Base-by-base conservation (phyloP, 768 basidiomycete genomes). In the Daedaleopsis nitida region DNA sequence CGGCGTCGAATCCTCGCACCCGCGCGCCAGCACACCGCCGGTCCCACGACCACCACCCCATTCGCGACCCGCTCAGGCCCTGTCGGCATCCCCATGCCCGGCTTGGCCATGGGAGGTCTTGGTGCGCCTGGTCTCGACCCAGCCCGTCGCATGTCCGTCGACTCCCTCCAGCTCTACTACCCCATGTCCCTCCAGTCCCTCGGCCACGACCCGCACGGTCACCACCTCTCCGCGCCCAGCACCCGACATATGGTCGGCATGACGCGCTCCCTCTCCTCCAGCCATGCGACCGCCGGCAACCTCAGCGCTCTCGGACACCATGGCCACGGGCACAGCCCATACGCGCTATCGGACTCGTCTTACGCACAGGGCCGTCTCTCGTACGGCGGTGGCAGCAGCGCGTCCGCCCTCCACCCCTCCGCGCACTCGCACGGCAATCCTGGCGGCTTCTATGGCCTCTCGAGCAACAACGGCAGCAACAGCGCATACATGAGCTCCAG, bases 1-100 rank as follows among this genome's bases (percentile, higher is more conserved):
- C 83, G 91, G 23, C 84, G 91, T 62, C 86, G 91, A 66, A 92
- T 92, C 70, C 83, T 93, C 60, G 91, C 91, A 11, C 91, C 91
- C 24, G 91, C 89, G 0, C 88, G 91, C 61, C 85, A 88, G 64
- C 85, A 88, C 13, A 85, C 89, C 0, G 84, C 86, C 11, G 87
- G 87, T 3, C 90, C 91, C 1, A 91, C 90, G 3, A 92, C 91
- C 0, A 90, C 88, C 6, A 83, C 85, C 1, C 90, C 91, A 17
- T 92, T 75, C 84, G 86, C 35, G 77, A 81, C 37, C 63, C 73
- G 79, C 34, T 78, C 81, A 1, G 57, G 57, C 19, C 13, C 16
- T 16, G 44, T 64, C 23, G 72, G 81, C 19, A 63, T 59, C 35
- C 57, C 57, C 39, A 64, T 64, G 54, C 57, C 60, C 5, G 60